phyloP scores from a whole-genome alignment of 2,329 filamentous ascomycete species.

The Corinectria fuckeliana region DNA sequence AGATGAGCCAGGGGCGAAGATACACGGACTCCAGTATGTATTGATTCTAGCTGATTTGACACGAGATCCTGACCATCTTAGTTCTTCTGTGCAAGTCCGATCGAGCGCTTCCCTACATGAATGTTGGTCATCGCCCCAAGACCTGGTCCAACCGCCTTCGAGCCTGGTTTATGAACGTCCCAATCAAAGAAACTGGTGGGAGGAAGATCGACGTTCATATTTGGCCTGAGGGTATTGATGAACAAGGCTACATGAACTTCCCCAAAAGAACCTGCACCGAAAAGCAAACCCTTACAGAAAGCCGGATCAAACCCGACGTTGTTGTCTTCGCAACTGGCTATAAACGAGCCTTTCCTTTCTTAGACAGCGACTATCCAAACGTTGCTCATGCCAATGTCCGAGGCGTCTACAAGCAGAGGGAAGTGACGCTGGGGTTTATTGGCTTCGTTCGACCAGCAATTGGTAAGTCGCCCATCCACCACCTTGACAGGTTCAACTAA shows the following conservation, averaged over 20 bases:
- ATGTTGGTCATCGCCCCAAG: slow-evolving; percentile 42
- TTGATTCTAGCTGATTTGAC: background rate
- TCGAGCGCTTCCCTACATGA: slow-evolving; percentile 52
- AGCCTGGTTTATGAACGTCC: slow-evolving; percentile 47
- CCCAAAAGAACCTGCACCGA: slow-evolving; percentile 38
- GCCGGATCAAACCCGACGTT: slow-evolving; percentile 49
- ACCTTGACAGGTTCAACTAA: background rate
- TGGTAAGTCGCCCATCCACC: slow-evolving; percentile 33
- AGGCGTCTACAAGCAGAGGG: slow-evolving; percentile 54
- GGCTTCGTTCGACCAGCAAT: slow-evolving; percentile 55
- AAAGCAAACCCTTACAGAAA: slow-evolving; percentile 37
- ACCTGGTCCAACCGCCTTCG: slow-evolving; percentile 46
- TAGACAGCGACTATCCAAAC: slow-evolving; percentile 48
- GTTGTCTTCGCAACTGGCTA: slow-evolving; percentile 58
- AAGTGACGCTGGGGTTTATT: slow-evolving; percentile 52
- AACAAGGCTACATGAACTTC: slow-evolving; percentile 47
- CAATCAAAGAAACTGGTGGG: slow-evolving; percentile 46
- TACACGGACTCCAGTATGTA: slow-evolving; percentile 44
- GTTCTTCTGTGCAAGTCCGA: slow-evolving; percentile 54
- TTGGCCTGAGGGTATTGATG: slow-evolving; percentile 50
- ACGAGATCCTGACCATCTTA: slow-evolving; percentile 23
- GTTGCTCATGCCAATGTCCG: slow-evolving; percentile 58
- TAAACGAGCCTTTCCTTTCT: slow-evolving; percentile 48
- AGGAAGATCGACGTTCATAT: slow-evolving; percentile 51
- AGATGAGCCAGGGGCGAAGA: slow-evolving; percentile 47